phyloP scores from a whole-genome alignment of 192 early-diverging fungal species.

The Allomyces arbusculus region DNA sequence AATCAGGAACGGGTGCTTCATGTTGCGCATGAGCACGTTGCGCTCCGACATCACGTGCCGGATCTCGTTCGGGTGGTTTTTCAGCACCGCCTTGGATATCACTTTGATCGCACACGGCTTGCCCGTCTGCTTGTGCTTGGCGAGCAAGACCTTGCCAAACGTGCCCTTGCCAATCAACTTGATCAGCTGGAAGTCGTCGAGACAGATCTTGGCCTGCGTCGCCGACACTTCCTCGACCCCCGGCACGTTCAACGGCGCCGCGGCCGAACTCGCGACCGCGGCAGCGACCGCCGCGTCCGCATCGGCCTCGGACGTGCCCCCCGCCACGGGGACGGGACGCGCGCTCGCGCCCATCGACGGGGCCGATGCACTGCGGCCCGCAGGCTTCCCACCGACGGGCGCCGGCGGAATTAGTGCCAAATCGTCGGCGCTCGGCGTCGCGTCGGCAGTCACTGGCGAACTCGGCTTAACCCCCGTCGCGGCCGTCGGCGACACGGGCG shows the following conservation, averaged over 20 bases:
- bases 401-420: too few relatives aligned
- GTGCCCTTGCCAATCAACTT: constrained; percentile 56
- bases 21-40: constrained; percentile 29
- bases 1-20: constrained; percentile 41
- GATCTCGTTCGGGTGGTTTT: constrained; percentile 38
- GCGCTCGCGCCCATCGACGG: too few relatives aligned
- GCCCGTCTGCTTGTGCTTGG: constrained; percentile 50
- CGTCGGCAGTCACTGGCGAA: too few relatives aligned
- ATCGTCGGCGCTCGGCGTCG: too few relatives aligned
- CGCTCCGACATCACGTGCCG: constrained; percentile 46
- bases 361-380: too few relatives aligned
- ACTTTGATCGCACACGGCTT: constrained; percentile 51
- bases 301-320: too few relatives aligned
- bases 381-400: too few relatives aligned
- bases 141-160: constrained; percentile 36
- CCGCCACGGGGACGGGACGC: too few relatives aligned
- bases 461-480: too few relatives aligned
- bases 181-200: constrained; percentile 45
- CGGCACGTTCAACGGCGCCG: not conserved
- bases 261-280: too few relatives aligned
- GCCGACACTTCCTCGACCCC: not conserved
- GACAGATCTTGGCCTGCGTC: not conserved
- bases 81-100: constrained; percentile 43
- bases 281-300: too few relatives aligned
- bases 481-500: too few relatives aligned